Evolutionary conservation across 768 basidiomycete genomes (phyloP).

Genomic region (Naganishia randhawae): DNA sequence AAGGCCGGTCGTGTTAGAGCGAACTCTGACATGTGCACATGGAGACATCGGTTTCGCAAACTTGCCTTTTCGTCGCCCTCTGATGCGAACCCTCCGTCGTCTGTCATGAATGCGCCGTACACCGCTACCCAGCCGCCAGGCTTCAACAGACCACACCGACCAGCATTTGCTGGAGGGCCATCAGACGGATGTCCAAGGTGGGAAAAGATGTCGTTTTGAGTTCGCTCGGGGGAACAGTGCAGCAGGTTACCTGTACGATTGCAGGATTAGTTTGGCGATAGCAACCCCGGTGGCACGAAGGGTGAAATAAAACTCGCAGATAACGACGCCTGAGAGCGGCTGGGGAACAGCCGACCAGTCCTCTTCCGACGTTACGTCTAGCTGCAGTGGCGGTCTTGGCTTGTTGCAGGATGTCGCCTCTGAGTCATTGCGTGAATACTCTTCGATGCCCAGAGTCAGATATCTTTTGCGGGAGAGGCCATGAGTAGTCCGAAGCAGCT

Average conservation of each 20-base stretch:
- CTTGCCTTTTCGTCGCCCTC: constrained; percentile 26
- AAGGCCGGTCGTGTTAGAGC: too few species aligned
- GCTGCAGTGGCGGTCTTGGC: background rate
- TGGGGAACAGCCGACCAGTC: background rate
- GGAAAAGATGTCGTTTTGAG: constrained; percentile 20
- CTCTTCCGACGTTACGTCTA: background rate
- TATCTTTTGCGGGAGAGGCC: background rate
- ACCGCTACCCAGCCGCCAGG: constrained; percentile 15
- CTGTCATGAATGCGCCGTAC: constrained; percentile 25
- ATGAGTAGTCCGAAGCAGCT: background rate
- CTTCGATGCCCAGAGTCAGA: background rate
- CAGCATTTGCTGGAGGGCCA: background rate
- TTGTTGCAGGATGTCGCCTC: background rate
- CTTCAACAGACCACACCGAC: background rate
- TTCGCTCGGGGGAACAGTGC: constrained; percentile 19
- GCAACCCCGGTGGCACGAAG: background rate
- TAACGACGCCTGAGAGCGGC: constrained; percentile 14
- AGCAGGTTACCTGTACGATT: constrained; percentile 25
- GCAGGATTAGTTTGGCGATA: background rate
- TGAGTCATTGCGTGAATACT: background rate
- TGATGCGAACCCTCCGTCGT: constrained; percentile 25
- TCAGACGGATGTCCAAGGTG: background rate
- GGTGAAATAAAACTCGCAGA: background rate
- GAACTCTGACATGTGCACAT: too few species aligned
- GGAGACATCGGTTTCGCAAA: too few species aligned